phyloP scores from a whole-genome alignment of 495 filamentous ascomycete species.

The Talaromyces wortmannii region DNA sequence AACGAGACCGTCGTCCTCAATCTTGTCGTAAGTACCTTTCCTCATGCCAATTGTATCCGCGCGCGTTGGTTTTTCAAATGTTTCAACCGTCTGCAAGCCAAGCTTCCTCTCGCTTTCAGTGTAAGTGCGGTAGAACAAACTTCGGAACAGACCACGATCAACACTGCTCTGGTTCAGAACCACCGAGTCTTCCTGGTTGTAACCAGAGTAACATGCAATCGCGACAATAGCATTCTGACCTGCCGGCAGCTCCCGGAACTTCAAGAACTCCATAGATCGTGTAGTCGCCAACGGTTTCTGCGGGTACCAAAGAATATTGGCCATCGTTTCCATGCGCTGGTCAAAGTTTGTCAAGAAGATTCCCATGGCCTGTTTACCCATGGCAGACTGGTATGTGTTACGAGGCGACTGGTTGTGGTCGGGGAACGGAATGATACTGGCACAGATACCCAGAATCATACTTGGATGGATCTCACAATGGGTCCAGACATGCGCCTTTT shows the following conservation, averaged over 20 bases:
- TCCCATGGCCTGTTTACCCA: conserved; percentile 99
- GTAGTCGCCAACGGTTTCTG: conserved; percentile 97
- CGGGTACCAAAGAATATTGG: conserved; percentile 97
- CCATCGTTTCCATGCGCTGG: conserved; percentile 98
- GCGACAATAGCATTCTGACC: conserved; percentile 98
- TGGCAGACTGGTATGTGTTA: conserved; percentile 99
- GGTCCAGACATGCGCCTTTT: conserved; percentile 81
- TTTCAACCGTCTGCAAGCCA: conserved; percentile 80
- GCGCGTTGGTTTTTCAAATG: conserved; percentile 91
- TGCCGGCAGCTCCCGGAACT: conserved; percentile 93
- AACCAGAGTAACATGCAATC: conserved; percentile 95
- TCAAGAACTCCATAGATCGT: conserved; percentile 96
- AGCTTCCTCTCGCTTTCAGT: conserved; percentile 92
- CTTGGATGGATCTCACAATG: conserved; percentile 99
- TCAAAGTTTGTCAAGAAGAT: conserved; percentile 95
- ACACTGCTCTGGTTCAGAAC: conserved; percentile 99
- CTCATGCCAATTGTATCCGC: conserved; percentile 82
- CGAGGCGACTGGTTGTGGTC: conserved; percentile 98
- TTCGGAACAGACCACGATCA: conserved; percentile 93
- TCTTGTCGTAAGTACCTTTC: conserved; percentile 95
- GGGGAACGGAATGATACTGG: conserved; percentile 98
- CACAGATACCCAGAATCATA: conserved; percentile 97
- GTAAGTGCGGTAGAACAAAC: conserved; percentile 96
- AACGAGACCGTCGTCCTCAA: conserved; percentile 91
- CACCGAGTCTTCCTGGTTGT: conserved; percentile 99